These are phyloP conservation scores for Eucalyptus albens DNA, from an alignment of 345 rosid genomes.

Conservation along the genomic window DNA sequence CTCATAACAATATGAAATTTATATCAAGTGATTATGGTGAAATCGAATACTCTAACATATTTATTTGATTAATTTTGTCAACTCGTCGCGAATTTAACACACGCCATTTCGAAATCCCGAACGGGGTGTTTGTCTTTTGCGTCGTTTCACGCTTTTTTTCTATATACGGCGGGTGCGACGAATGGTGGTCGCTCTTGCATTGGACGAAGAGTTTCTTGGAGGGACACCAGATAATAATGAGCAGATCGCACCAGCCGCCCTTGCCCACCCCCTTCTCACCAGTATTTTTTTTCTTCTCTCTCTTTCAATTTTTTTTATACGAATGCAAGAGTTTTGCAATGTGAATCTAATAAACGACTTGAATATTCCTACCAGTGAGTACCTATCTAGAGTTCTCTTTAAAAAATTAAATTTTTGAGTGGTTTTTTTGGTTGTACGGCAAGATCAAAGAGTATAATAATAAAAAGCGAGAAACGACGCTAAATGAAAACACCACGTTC, in stretches of 20 bases:
- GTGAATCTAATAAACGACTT: neutral
- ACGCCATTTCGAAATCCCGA: neutral
- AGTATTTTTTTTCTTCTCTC: neutral
- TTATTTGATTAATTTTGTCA: neutral
- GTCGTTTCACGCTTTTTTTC: neutral
- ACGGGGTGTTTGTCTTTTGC: neutral
- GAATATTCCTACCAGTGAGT: neutral
- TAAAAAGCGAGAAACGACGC: no score
- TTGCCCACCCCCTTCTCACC: neutral
- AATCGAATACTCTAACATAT: no score
- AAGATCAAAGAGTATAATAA: neutral
- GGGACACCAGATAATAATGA: neutral
- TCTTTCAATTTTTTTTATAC: neutral
- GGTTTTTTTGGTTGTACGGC: neutral
- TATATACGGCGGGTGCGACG: neutral
- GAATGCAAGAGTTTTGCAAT: neutral
- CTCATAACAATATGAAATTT: no score
- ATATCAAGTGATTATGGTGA: no score
- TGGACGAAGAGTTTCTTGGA: conserved; percentile 29
- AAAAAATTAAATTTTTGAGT: neutral
- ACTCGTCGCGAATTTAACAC: neutral
- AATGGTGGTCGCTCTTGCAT: conserved; percentile 26
- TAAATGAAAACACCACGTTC: no score
- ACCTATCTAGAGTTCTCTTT: neutral
- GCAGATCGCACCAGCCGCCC: neutral